Evolutionary conservation across 805 yeast species (phyloP), one percentile per base, ranked within the genome.

Genomic region (Candida silvatica): DNA sequence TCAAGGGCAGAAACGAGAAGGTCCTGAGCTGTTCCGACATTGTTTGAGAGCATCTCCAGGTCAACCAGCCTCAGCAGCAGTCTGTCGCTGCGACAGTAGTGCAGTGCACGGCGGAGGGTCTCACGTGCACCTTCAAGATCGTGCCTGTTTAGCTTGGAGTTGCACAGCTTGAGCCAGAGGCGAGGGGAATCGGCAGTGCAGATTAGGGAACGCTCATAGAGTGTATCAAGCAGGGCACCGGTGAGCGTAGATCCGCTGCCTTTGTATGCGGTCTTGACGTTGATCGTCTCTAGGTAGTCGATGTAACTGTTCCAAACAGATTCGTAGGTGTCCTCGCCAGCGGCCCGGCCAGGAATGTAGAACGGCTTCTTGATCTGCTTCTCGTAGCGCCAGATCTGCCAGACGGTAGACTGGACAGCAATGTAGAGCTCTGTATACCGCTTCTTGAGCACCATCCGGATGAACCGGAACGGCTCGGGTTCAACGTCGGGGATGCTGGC

Each of bases 271-370:
- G 36, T 20, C 31, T 46, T 51, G 16, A 56, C 34, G 14, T 42
- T 46, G 28, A 45, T 29, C 6, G 47, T 48, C 43, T 80, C 85
- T 25, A 74, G 56, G 37, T 64, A 72, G 41, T 67, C 67, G 25
- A 81, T 46, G 51, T 80, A 85, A 20, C 61, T 52, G 35, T 66
- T 71, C 76, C 94, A 80, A n/a, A n/a, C n/a, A n/a, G n/a, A n/a
- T n/a, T n/a, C n/a, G n/a, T n/a, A n/a, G 8, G 58, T 61, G 15
- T 66, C 69, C 52, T 68, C 42, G 41, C 51, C 32, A 19, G 56
- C 43, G 23, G 51, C 43, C 30, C 39, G 3, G 62, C 54, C 47
- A 1, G 65, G 61, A 19, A 56, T 58, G 43, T 50, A 69, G 41
- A 57, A 67, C 6, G 64, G 66, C 7, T 54, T 40, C 5, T 49